Base-by-base conservation (phyloP, 768 basidiomycete species). In the Mycena rosella region DNA sequence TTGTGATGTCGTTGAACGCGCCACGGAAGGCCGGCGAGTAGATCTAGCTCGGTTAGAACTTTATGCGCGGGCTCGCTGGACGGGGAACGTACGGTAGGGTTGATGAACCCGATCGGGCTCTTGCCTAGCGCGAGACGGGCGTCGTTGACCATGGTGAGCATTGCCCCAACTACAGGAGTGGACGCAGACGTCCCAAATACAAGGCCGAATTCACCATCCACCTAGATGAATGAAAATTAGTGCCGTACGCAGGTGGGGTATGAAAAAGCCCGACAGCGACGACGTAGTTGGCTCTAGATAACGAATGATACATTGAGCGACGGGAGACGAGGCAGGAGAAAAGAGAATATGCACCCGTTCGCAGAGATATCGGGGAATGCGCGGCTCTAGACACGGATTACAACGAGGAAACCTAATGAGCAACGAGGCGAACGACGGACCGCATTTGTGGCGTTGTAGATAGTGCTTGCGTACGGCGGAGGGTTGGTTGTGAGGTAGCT, bases 101-200 rank as follows among this genome's bases (percentile, higher is more conserved):
- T 86, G 53, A 86, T 83, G 72, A 86, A 86, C 30, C 86, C 87
- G 34, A 88, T 77, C 0, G 86, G 72, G 2, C 67, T 74, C 73
- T 87, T 87, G 8, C 79, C 78, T 0, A 14, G 0, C 5, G 76
- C 73, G 38, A 88, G 73, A 6, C 87, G 84, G 0, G 83, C 84
- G 65, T 88, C 87, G 67, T 88, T 88, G 42, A 88, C 72, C 78
- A 87, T 77, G 7, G 87, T 76, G 47, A 88, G 74, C 32, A 88
- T 83, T 0, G 84, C 74, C 9, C 81, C 87, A 15, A 87, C 76
- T 13, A 86, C 85, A 1, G 87, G 87, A 0, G 84, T 8, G 2
- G 85, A 68, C 0, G 86, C 85, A 3, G 85, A 86, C 1, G 87
- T 88, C 14, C 87, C 87, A 58, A 80, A 85, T 6, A 82, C 80